Base-by-base conservation (phyloP, 2,329 filamentous ascomycete genomes). In the Pseudocercospora musae region DNA sequence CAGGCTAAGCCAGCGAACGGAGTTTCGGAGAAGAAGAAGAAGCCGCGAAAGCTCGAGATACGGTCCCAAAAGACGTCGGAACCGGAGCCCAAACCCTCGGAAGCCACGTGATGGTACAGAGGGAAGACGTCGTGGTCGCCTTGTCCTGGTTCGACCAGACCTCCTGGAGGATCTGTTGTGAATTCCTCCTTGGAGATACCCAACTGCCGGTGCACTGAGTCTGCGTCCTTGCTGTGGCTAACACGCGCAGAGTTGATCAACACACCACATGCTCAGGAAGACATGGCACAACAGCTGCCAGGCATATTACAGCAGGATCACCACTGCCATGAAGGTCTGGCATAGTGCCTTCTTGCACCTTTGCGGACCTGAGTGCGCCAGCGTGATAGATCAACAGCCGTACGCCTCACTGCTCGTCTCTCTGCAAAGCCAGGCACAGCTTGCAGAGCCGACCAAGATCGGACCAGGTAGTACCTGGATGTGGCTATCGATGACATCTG, bases 1-100 rank as follows among this genome's bases (percentile, higher is more conserved):
- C 25, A 42, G 29, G n/a, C 13, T 31, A 29, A 13, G 15, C 23
- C 60, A n/a, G 23, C 15, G 20, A 11, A 49, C 13, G 18, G 11
- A 33, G 21, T 46, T 55, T 2, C 57, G 49, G 29, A 10, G 23
- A 13, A 48, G 31, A 62, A 52, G 44, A 66, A 60, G 57, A 66
- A 67, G 53, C 67, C 67, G 15, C 59, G 67, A n/a, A 69, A 69
- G 57, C 50, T 69, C 15, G 63, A 69, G 52, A 58, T 60, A 29
- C 44, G 62, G 29, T 60, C 61, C 8, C 49, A 59, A 29, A 37
- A 25, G 21, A 10, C 27, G 3, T 27, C 52, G n/a, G 52, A 54
- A n/a, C 1, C 27, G 23, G 15, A 52, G 20, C 11, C 10, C 23
- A 25, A 20, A 9, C 13, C n/a, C 23, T 23, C 44, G 18, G 18